phyloP scores from a whole-genome alignment of 176 grass and related monocot species.

The Rhynchospora tenuis region DNA sequence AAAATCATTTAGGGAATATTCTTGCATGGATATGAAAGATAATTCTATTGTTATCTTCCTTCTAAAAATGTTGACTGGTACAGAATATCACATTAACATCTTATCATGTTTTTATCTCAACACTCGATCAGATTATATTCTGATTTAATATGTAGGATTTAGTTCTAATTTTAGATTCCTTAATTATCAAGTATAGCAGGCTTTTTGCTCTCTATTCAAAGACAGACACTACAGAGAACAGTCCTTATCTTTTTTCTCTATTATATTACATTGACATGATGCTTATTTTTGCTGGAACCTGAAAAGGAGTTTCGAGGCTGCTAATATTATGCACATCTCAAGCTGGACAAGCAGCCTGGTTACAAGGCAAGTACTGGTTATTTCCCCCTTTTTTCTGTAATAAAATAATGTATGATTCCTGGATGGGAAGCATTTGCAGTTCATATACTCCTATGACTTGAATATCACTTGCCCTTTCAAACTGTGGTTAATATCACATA shows the following conservation, averaged over 20 bases:
- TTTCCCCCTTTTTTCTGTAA: background rate
- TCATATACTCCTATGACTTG: background rate
- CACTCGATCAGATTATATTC: too few relatives aligned
- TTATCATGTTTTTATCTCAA: too few relatives aligned
- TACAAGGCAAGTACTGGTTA: conserved; percentile 59
- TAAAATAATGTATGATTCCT: background rate
- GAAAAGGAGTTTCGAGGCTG: conserved; percentile 90
- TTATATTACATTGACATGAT: background rate
- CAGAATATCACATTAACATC: too few relatives aligned
- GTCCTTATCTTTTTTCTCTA: too few relatives aligned
- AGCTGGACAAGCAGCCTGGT: conserved; percentile 97
- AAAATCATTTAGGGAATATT: background rate
- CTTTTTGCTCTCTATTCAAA: too few relatives aligned
- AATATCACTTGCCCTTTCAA: background rate
- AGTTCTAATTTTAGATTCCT: too few relatives aligned
- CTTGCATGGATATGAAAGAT: background rate
- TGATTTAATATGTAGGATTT: too few relatives aligned
- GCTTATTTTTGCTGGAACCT: conserved; percentile 46
- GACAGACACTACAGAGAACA: too few relatives aligned
- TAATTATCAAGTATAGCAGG: too few relatives aligned
- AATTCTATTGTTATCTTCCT: conserved; percentile 2
- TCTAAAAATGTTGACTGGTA: background rate
- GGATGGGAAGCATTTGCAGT: background rate
- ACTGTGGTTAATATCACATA: background rate
- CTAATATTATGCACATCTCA: conserved; percentile 99